phyloP scores from a whole-genome alignment of 352 stramenopile genomes.

The Phytopythium cucurbitacearum region DNA sequence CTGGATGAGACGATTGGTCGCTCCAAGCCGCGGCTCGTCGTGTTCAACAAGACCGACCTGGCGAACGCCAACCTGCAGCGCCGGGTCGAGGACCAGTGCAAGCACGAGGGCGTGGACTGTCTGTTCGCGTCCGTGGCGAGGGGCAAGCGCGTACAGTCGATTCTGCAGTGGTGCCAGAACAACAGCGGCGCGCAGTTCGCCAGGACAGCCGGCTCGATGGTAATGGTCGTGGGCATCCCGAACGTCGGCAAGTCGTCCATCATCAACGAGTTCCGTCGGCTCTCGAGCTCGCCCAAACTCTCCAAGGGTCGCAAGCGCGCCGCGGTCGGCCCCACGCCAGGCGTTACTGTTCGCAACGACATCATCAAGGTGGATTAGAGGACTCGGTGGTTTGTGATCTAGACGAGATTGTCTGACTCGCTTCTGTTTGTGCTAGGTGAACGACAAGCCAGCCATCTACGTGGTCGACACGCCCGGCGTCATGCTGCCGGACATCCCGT shows the following conservation, averaged over 20 bases:
- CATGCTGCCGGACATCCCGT: slow-evolving; percentile 84
- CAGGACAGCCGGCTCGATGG: slow-evolving; percentile 79
- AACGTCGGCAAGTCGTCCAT: slow-evolving; percentile 91
- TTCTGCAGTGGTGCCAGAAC: slow-evolving; percentile 77
- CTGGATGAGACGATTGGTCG: slow-evolving; percentile 71
- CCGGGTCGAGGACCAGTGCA: slow-evolving; percentile 61
- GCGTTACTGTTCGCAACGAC: slow-evolving; percentile 83
- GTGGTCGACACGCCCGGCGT: slow-evolving; percentile 88
- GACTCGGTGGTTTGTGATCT: neutral
- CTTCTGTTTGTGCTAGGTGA: slow-evolving; percentile 39
- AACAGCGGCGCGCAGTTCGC: slow-evolving; percentile 79
- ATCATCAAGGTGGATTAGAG: slow-evolving; percentile 74
- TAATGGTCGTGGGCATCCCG: slow-evolving; percentile 87
- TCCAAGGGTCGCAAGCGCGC: slow-evolving; percentile 78
- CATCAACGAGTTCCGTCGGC: slow-evolving; percentile 82
- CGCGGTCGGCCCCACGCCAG: slow-evolving; percentile 74
- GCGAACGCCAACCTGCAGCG: slow-evolving; percentile 83
- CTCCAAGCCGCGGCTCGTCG: slow-evolving; percentile 76
- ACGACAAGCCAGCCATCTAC: slow-evolving; percentile 83
- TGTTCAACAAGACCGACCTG: slow-evolving; percentile 88
- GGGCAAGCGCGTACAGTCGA: slow-evolving; percentile 64
- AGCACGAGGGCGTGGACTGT: slow-evolving; percentile 33
- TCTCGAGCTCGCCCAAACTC: slow-evolving; percentile 73
- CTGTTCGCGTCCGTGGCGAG: slow-evolving; percentile 83
- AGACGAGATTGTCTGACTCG: neutral